phyloP scores from a whole-genome alignment of 2,329 filamentous ascomycete species.

The Paecilomyces sp. region DNA sequence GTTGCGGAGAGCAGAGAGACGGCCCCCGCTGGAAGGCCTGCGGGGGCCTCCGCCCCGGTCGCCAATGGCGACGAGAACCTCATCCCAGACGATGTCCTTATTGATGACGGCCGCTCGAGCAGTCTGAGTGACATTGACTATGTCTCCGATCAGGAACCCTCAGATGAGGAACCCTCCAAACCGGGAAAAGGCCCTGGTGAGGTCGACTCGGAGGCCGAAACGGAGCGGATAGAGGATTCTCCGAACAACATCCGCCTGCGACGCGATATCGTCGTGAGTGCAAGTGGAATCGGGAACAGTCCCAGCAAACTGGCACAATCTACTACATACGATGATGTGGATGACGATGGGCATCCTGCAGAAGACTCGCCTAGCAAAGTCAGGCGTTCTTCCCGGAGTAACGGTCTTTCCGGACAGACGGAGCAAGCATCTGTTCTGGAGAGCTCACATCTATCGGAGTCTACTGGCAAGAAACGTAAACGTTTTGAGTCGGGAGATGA shows the following conservation, averaged over 20 bases:
- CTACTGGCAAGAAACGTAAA: constrained; percentile 35
- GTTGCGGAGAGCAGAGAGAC: constrained; percentile 30
- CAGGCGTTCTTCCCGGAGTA: constrained; percentile 23
- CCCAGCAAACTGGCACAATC: constrained; percentile 69
- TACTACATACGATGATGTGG: constrained; percentile 37
- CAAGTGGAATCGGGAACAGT: constrained; percentile 55
- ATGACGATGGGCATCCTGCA: constrained; percentile 42
- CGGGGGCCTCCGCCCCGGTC: constrained; percentile 23
- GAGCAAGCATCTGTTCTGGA: constrained; percentile 19
- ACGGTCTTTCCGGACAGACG: constrained; percentile 15
- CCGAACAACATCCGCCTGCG: constrained; percentile 58
- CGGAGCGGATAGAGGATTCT: constrained; percentile 86
- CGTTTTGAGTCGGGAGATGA: constrained; percentile 29
- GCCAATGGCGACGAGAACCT: constrained; percentile 30
- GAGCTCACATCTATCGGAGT: constrained; percentile 21
- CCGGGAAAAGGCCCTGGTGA: constrained; percentile 54
- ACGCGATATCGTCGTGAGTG: constrained; percentile 55
- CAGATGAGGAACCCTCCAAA: constrained; percentile 44
- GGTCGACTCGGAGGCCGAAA: constrained; percentile 80
- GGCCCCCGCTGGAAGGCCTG: constrained; percentile 25
- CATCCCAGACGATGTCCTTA: constrained; percentile 34
- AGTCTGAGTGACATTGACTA: constrained; percentile 90
- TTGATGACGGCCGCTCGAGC: constrained; percentile 71
- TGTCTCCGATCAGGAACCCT: constrained; percentile 58
- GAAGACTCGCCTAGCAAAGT: constrained; percentile 35